Evolutionary conservation across 2,329 filamentous ascomycete species (phyloP).

Genomic region (Graphiopsis chlorocephala): DNA sequence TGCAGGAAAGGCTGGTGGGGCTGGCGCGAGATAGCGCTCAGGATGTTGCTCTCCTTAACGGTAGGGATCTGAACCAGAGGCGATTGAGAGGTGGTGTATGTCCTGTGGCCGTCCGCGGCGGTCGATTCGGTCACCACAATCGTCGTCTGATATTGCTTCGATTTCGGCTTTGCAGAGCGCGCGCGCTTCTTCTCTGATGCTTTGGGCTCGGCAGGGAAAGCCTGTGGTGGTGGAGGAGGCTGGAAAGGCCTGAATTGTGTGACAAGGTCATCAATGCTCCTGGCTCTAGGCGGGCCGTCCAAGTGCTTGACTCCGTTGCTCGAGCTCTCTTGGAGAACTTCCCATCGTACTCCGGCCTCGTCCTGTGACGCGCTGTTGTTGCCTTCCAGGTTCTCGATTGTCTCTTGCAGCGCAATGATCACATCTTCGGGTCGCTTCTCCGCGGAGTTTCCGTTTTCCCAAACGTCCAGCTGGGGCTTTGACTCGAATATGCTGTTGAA

Average conservation of each 20-base stretch:
- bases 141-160: constrained; percentile 46
- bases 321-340: constrained; percentile 35
- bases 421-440: constrained; percentile 37
- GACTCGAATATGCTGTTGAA: constrained; percentile 80
- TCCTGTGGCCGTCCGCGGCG: constrained; percentile 49
- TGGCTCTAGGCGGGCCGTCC: constrained; percentile 27
- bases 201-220: constrained; percentile 37
- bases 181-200: constrained; percentile 20
- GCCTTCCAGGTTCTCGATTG: constrained; percentile 40
- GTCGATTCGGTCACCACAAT: constrained; percentile 53
- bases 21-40: constrained; percentile 8
- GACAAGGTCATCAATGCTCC: constrained; percentile 41
- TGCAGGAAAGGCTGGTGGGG: constrained; percentile 59
- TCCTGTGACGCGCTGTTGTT: constrained; percentile 33
- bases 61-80: constrained; percentile 30
- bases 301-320: constrained; percentile 32
- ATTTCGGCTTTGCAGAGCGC: constrained; percentile 5
- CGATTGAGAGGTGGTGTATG: constrained; percentile 51
- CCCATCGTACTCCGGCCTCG: constrained; percentile 38
- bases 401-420: constrained; percentile 45
- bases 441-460: constrained; percentile 47
- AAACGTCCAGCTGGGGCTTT: constrained; percentile 45
- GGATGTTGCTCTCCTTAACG: constrained; percentile 14
- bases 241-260: constrained; percentile 68
- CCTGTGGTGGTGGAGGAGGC: constrained; percentile 75